These are phyloP conservation scores for Penicillium freii DNA, from an alignment of 2,329 filamentous ascomycete species.

Conservation along the genomic window DNA sequence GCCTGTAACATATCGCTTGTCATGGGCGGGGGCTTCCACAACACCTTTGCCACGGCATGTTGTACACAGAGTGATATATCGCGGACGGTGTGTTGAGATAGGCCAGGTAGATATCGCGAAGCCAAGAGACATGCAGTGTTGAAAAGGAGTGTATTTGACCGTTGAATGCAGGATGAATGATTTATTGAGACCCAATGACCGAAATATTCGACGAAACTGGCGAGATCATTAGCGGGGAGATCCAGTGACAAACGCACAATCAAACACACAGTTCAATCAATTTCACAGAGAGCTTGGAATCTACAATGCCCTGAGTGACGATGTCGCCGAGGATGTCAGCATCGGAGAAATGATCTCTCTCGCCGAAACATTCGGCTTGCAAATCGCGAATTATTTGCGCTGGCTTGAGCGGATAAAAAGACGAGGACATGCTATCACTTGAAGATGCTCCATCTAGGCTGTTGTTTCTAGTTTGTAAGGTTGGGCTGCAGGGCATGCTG, in stretches of 20 bases:
- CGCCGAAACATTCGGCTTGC: constrained; percentile 33
- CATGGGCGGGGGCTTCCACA: constrained; percentile 33
- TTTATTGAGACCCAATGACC: constrained; percentile 34
- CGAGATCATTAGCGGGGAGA: constrained; percentile 4
- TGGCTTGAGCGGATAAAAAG: constrained; percentile 29
- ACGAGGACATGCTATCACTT: constrained; percentile 20
- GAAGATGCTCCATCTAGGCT: constrained; percentile 26
- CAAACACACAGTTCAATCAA: constrained; percentile 32
- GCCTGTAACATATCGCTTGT: constrained; percentile 35
- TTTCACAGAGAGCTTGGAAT: constrained; percentile 33
- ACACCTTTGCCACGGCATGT: constrained; percentile 28
- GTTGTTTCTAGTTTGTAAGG: constrained; percentile 21
- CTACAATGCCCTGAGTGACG: constrained; percentile 30
- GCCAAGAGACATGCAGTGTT: constrained; percentile 36
- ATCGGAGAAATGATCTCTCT: constrained; percentile 25
- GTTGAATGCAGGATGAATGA: constrained; percentile 30
- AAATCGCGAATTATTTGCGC: constrained; percentile 34
- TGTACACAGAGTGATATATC: constrained; percentile 35
- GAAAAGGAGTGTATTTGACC: constrained; percentile 33
- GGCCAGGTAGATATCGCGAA: constrained; percentile 34
- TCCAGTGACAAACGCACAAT: background rate
- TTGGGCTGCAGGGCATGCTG: constrained; percentile 18
- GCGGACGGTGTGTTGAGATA: constrained; percentile 29
- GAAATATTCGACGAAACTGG: constrained; percentile 35
- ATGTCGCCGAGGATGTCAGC: constrained; percentile 26